Percentiles rank a stretch among this genome's conserved stretches.
Conservation (phyloP, 345 rosid genomes). For the Reutealis trisperma region DNA sequence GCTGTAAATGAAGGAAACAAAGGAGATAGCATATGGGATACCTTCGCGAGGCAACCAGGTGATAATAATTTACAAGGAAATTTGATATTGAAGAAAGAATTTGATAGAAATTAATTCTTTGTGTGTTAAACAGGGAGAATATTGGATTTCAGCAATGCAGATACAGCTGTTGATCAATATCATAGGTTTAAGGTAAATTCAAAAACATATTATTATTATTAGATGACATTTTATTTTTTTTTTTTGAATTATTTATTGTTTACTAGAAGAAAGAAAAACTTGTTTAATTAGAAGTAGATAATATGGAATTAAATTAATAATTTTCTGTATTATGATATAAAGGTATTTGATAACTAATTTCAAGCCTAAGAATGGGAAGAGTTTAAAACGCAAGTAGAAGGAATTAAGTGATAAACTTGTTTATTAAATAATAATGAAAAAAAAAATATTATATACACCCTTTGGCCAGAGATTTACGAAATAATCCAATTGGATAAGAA, state of each 20-base stretch:
- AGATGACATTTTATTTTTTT: no score
- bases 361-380: no score
- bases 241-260: no score
- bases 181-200: slow-evolving; percentile 67
- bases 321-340: no score
- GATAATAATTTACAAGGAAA: not conserved
- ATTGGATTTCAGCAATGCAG: slow-evolving; percentile 95
- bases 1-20: slow-evolving; percentile 88
- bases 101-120: not conserved
- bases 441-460: not conserved
- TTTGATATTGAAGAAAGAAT: not conserved
- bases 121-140: slow-evolving; percentile 60
- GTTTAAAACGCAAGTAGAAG: not conserved
- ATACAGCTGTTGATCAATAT: slow-evolving; percentile 87
- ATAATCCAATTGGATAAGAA: slow-evolving; percentile 23
- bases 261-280: no score
- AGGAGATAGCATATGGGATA: slow-evolving; percentile 88
- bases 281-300: no score
- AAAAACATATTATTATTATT: no score
- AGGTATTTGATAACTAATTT: no score
- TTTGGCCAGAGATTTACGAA: slow-evolving; percentile 1
- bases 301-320: no score
- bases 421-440: not conserved
- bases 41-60: slow-evolving; percentile 80
- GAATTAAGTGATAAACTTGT: not conserved